phyloP scores from a whole-genome alignment of 139 green algal genomes.

The Picochlorum sp. region DNA sequence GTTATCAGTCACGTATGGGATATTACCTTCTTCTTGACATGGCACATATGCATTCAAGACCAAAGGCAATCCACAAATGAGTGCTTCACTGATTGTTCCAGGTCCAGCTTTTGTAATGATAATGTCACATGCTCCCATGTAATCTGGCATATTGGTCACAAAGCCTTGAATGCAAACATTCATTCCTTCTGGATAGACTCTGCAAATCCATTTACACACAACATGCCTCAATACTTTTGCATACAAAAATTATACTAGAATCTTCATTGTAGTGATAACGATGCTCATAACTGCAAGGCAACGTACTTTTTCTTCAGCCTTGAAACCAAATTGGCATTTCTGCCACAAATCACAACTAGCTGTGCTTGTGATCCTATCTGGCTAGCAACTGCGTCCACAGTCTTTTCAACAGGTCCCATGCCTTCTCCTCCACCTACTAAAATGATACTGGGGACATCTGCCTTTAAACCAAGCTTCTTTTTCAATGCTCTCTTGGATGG shows the following conservation, averaged over 20 bases:
- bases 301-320: constrained; percentile 30
- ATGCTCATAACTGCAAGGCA: not conserved
- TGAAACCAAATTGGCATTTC: constrained; percentile 72
- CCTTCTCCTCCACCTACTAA: constrained; percentile 89
- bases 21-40: constrained; percentile 95
- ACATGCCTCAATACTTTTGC: not conserved
- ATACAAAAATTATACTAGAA: too few species aligned
- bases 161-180: constrained; percentile 62
- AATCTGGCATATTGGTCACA: constrained; percentile 89
- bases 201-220: not conserved
- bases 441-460: constrained; percentile 43
- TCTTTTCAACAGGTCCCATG: constrained; percentile 89
- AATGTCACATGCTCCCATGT: constrained; percentile 74
- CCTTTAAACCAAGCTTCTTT: constrained; percentile 41
- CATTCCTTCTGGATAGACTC: constrained; percentile 9
- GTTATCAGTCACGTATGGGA: constrained; percentile 77
- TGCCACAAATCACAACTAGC: constrained; percentile 87
- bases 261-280: too few species aligned
- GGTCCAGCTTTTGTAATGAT: constrained; percentile 77
- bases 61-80: constrained; percentile 89
- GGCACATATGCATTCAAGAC: constrained; percentile 93
- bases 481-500: constrained; percentile 31
- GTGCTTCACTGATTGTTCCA: constrained; percentile 92
- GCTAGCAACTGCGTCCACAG: constrained; percentile 57
- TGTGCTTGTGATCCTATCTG: constrained; percentile 37